These are phyloP conservation scores for Curvularia hawaiiensis DNA, from an alignment of 2,329 filamentous ascomycete species.

Conservation along the genomic window DNA sequence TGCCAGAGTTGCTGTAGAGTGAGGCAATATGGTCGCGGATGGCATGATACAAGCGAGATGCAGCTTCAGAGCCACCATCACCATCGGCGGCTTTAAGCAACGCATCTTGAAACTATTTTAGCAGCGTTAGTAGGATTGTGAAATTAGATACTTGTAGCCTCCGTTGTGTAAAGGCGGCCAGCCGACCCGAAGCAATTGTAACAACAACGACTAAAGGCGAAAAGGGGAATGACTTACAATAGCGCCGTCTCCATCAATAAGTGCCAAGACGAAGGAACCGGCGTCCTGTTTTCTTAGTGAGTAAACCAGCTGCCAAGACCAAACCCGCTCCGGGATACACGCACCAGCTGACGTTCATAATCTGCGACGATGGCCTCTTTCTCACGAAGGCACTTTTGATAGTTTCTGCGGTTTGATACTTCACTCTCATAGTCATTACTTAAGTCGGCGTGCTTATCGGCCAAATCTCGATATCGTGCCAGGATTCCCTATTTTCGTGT, in stretches of 20 bases:
- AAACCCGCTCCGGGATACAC: slow-evolving; percentile 9
- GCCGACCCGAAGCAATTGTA: not conserved
- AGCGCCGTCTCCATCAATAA: slow-evolving; percentile 58
- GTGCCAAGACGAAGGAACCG: slow-evolving; percentile 52
- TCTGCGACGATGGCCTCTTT: slow-evolving; percentile 26
- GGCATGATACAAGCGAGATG: slow-evolving; percentile 49
- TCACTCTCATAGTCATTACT: slow-evolving; percentile 41
- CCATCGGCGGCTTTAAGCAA: slow-evolving; percentile 47
- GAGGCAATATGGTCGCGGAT: slow-evolving; percentile 51
- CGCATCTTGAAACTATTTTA: slow-evolving; percentile 50
- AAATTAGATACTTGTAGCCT: not conserved
- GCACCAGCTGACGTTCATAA: slow-evolving; percentile 34
- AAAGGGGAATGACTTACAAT: slow-evolving; percentile 41
- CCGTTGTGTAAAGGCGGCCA: not conserved
- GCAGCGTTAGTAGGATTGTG: not conserved
- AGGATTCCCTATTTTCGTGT: slow-evolving; percentile 34
- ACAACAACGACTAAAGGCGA: not conserved
- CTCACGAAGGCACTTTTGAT: slow-evolving; percentile 34
- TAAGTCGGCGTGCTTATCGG: slow-evolving; percentile 33
- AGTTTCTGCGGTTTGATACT: slow-evolving; percentile 38
- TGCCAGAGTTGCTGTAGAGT: slow-evolving; percentile 48
- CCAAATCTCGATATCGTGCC: slow-evolving; percentile 31
- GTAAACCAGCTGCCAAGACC: slow-evolving; percentile 6
- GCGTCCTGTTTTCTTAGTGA: slow-evolving; percentile 29
- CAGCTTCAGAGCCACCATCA: slow-evolving; percentile 55